Base-by-base conservation (phyloP, 306 rosid genomes). In the Prunus fruticosa region DNA sequence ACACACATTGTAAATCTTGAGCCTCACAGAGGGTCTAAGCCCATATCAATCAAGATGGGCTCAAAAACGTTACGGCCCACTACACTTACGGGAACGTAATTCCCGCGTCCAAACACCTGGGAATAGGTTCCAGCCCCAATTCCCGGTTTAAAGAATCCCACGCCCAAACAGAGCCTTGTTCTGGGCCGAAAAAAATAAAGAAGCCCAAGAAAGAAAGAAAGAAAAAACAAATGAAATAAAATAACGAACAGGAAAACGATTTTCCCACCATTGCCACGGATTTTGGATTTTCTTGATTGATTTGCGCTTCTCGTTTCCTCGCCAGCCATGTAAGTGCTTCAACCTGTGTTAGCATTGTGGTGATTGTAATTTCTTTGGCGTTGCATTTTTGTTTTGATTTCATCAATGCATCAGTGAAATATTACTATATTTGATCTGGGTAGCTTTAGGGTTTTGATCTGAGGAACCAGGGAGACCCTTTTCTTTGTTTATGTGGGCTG, bases 401-500 rank as follows among this genome's bases (percentile, higher is more conserved):
- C n/a, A 51, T 19, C 4, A 5, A 27, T 56, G 32, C 43, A 14
- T 60, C 32, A 1, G 18, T 25, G 65, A 13, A 25, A 47, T 45
- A 25, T 47, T 27, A 20, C 20, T 65, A 53, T 52, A 3, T 34
- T 62, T 54, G 49, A 63, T 72, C 68, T 12, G 49, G 15, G 53
- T 51, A 22, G 71, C 43, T 25, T 73, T 72, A 63, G 41, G 67
- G 80, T 68, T 28, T 73, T 34, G 81, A 76, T 76, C 78, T 27
- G 65, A 38, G 22, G 22, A 13, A 22, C 32, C 8, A 3, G 43
- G 14, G 52, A 57, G 19, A 51, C 49, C 13, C 16, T 61, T 71
- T 78, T 13, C 10, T 64, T 11, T 64, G 16, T 71, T 51, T 63
- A 13, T 72, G 2, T 19, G 64, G 74, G 71, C 47, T 22, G 10